Evolutionary conservation across 805 yeast species (phyloP).

Genomic region (Starmerella scarabaei): DNA sequence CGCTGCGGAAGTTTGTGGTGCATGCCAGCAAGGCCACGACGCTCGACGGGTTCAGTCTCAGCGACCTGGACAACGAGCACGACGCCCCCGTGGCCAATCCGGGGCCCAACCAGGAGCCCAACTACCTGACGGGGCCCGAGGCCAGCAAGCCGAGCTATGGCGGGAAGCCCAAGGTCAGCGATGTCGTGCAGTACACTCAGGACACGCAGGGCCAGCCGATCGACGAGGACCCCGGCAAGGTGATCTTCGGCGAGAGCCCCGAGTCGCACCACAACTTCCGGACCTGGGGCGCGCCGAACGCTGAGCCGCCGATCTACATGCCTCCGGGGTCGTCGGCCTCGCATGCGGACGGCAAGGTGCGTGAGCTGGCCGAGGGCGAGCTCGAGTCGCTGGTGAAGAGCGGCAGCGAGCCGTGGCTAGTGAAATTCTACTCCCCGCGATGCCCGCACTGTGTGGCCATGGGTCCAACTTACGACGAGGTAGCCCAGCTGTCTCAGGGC

Average conservation of each 20-base stretch:
- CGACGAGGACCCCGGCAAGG: slow-evolving; percentile 17
- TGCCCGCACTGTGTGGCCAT: slow-evolving; percentile 30
- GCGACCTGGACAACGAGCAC: slow-evolving; percentile 4
- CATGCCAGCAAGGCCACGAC: slow-evolving; percentile 5
- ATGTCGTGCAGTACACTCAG: slow-evolving; percentile 16
- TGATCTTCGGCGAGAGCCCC: slow-evolving; percentile 16
- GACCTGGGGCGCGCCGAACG: slow-evolving; percentile 17
- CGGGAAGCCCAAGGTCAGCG: slow-evolving; percentile 8
- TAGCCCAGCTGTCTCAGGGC: slow-evolving; percentile 26
- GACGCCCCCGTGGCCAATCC: slow-evolving; percentile 4
- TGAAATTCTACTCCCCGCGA: slow-evolving; percentile 31
- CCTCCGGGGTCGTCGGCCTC: slow-evolving; percentile 8
- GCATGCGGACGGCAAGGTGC: slow-evolving; percentile 26
- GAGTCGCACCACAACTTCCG: slow-evolving; percentile 19
- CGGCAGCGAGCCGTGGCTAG: slow-evolving; percentile 29
- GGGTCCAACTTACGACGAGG: slow-evolving; percentile 29
- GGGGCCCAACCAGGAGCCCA: slow-evolving; percentile 11
- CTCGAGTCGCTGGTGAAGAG: slow-evolving; percentile 23
- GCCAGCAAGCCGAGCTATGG: slow-evolving; percentile 9
- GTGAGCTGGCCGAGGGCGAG: slow-evolving; percentile 22
- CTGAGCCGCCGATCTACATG: slow-evolving; percentile 15
- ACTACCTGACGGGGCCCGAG: slow-evolving; percentile 9
- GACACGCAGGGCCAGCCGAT: slow-evolving; percentile 15
- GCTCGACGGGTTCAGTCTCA: slow-evolving; percentile 7
- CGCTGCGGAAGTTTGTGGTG: slow-evolving; percentile 8